phyloP scores from a whole-genome alignment of 768 basidiomycete genomes.

The Mycena floridula region DNA sequence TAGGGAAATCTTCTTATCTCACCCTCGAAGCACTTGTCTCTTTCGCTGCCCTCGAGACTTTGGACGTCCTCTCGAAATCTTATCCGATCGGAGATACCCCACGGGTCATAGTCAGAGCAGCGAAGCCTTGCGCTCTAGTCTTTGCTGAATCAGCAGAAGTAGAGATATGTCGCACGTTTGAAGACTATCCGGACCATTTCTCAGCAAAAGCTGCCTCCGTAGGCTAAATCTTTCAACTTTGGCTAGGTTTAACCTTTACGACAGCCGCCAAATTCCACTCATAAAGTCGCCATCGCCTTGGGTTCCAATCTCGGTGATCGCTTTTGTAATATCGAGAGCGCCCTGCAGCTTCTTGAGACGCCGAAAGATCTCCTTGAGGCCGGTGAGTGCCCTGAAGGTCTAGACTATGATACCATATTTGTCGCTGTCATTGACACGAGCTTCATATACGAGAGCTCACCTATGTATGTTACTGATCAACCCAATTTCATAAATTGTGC shows the following conservation, averaged over 20 bases:
- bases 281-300: conserved; percentile 62
- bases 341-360: conserved; percentile 64
- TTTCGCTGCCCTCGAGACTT: conserved; percentile 40
- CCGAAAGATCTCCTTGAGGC: conserved; percentile 25
- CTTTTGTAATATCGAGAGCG: conserved; percentile 74
- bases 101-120: conserved; percentile 47
- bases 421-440: conserved; percentile 66
- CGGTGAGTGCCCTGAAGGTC: conserved; percentile 8
- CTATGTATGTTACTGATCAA: conserved; percentile 96
- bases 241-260: neutral
- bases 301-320: conserved; percentile 91
- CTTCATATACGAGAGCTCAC: conserved; percentile 87
- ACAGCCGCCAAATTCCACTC: neutral
- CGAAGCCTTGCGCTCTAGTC: conserved; percentile 68
- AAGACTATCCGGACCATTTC: conserved; percentile 24
- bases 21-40: conserved; percentile 73
- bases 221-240: neutral
- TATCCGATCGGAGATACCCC: conserved; percentile 9
- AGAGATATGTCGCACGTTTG: conserved; percentile 41
- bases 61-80: conserved; percentile 22
- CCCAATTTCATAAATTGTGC: conserved; percentile 86
- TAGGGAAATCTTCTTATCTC: conserved; percentile 41
- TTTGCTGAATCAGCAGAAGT: conserved; percentile 64
- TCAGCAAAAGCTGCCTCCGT: neutral
- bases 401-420: conserved; percentile 11